A percentile compares a stretch with the other conserved stretches of the same genome.
These are phyloP conservation scores for Trametes pubescens DNA, from an alignment of 1,284 basidiomycete species.

Conservation along the genomic window DNA sequence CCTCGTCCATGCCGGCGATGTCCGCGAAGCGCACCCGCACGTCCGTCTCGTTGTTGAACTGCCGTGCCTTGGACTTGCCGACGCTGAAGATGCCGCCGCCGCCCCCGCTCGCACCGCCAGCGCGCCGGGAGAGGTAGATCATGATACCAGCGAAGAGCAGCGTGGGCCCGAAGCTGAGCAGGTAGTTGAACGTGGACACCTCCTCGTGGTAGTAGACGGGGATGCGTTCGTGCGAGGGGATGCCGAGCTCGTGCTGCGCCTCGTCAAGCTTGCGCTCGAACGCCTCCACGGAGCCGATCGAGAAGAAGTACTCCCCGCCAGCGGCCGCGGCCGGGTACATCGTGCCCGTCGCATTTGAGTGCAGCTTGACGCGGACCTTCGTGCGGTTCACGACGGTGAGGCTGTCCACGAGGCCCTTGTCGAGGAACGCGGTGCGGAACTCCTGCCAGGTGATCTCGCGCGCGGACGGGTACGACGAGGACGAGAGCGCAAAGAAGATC, in stretches of 20 bases:
- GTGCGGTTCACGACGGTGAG: slow-evolving; percentile 93
- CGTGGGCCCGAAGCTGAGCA: slow-evolving; percentile 95
- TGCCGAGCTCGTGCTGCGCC: slow-evolving; percentile 91
- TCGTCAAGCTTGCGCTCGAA: slow-evolving; percentile 96
- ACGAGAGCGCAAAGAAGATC: slow-evolving; percentile 75
- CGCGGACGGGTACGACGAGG: slow-evolving; percentile 63
- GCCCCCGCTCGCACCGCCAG: slow-evolving; percentile 69
- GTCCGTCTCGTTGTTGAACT: slow-evolving; percentile 98
- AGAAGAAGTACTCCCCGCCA: slow-evolving; percentile 87
- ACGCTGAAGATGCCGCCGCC: slow-evolving; percentile 97
- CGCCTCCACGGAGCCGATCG: slow-evolving; percentile 96
- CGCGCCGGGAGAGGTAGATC: slow-evolving; percentile 89
- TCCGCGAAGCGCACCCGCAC: slow-evolving; percentile 95
- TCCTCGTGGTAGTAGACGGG: slow-evolving; percentile 98
- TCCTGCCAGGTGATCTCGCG: slow-evolving; percentile 99
- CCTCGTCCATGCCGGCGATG: slow-evolving; percentile 99
- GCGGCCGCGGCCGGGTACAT: slow-evolving; percentile 67
- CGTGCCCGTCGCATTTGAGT: slow-evolving; percentile 83
- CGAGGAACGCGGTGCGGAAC: slow-evolving; percentile 94
- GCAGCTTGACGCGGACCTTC: slow-evolving; percentile 88
- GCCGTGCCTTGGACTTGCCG: slow-evolving; percentile 93
- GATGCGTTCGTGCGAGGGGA: slow-evolving; percentile 92
- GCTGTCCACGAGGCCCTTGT: slow-evolving; percentile 96
- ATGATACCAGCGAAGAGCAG: slow-evolving; percentile 91
- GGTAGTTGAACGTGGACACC: slow-evolving; percentile 83